Evolutionary conservation across 2,329 filamentous ascomycete species (phyloP), one percentile per base, ranked within the genome.

Genomic region (Colletotrichum melonis): DNA sequence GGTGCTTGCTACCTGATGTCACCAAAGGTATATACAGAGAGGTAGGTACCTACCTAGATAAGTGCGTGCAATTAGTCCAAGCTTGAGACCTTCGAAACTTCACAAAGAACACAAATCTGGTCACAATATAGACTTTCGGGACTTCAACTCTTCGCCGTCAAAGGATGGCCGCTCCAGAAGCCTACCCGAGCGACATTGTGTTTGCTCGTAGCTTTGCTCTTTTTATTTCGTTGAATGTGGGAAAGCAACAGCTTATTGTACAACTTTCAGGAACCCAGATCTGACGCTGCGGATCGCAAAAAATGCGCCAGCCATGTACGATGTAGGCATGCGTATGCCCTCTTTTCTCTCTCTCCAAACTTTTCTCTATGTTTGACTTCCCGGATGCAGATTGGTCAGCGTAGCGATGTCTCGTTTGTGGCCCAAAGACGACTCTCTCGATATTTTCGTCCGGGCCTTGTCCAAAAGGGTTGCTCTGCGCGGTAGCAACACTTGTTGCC

Each of bases 331-430:
- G 71, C 26, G 62, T 65, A 54, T 64, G 38, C 67, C 71, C 67
- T 57, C 49, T 57, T 59, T 6, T 6, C n/a, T 65, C 38, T 42
- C 38, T 55, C 62, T 58, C 71, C 67, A 66, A 55, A 70, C 49
- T 65, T 73, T 73, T 73, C 19, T 73, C 67, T 73, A 73, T 73
- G 46, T 71, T 63, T 46, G 49, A 55, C 68, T 55, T 24, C 54
- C 64, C 55, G 42, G 16, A 49, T 35, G 67, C 55, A 57, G 49
- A 58, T 56, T 30, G 54, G 55, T 72, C 59, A 60, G 35, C 46
- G 24, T n/a, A 32, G 35, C 62, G 54, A 73, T 42, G 42, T 30
- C 42, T 71, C 32, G 56, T 55, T 26, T 67, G 55, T 42, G 55
- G 30, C 62, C 49, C 62, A 38, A 55, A 30, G 32, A 57, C 57